Evolutionary conservation across 441 rosid species (phyloP).

Genomic region (Gossypium davidsonii): DNA sequence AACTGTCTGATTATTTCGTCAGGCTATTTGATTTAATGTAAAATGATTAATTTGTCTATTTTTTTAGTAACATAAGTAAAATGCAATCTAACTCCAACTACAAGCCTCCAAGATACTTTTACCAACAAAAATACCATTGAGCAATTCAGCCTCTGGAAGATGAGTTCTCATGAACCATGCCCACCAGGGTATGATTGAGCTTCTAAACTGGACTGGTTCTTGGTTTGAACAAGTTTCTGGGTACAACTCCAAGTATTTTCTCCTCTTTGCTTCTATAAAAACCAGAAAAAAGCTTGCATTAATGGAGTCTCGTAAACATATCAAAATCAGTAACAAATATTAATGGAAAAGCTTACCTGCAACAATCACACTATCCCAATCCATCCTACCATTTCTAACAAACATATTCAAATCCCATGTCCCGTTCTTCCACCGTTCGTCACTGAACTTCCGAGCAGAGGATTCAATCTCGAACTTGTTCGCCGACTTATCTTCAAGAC

Average conservation of each 20-base stretch:
- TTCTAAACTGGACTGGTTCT: constrained; percentile 47
- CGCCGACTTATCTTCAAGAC: constrained; percentile 11
- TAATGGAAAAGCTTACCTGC: constrained; percentile 25
- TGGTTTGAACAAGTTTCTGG: constrained; percentile 43
- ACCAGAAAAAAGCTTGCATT: neutral
- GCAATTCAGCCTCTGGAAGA: constrained; percentile 49
- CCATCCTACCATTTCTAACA: constrained; percentile 42
- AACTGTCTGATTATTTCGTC: no score
- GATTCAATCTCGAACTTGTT: constrained; percentile 15
- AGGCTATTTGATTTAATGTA: no score
- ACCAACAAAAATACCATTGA: constrained; percentile 26
- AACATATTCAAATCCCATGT: constrained; percentile 54
- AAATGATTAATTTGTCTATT: no score
- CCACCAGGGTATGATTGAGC: constrained; percentile 55
- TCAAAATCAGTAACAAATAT: neutral
- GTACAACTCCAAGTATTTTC: constrained; percentile 38
- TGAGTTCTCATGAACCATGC: constrained; percentile 45
- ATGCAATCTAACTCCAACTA: no score
- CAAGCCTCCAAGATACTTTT: no score
- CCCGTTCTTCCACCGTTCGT: constrained; percentile 42
- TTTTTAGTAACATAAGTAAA: no score
- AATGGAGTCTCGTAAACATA: neutral
- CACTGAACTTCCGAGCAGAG: constrained; percentile 25
- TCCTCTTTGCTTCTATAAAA: constrained; percentile 51
- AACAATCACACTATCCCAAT: constrained; percentile 41